phyloP scores from a whole-genome alignment of 176 grass and related monocot species.

The Oropetium thomaeum region DNA sequence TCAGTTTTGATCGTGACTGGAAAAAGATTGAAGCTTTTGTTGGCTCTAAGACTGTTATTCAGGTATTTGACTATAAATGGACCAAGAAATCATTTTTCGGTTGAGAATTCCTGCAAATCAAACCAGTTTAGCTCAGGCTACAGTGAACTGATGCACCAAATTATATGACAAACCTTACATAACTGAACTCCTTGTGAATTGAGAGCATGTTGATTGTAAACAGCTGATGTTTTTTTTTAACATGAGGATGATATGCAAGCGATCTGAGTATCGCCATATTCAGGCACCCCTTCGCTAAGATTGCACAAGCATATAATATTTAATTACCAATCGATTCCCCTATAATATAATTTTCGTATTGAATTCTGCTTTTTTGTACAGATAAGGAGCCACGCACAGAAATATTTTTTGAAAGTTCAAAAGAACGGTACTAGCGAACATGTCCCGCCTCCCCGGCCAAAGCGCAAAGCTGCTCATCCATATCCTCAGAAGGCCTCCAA shows the following conservation, averaged over 20 bases:
- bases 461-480: slow-evolving; percentile 97
- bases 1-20: slow-evolving; percentile 94
- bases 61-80: slow-evolving; percentile 47
- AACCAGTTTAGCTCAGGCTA: background rate
- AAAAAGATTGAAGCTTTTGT: slow-evolving; percentile 99
- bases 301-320: background rate
- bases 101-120: background rate
- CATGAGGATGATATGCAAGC: background rate
- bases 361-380: slow-evolving; percentile 31
- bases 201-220: background rate
- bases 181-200: background rate
- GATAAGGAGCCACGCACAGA: slow-evolving; percentile 98
- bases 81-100: background rate
- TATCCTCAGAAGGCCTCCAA: slow-evolving; percentile 98
- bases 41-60: slow-evolving; percentile 91
- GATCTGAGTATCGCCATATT: background rate
- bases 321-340: slow-evolving; percentile 1
- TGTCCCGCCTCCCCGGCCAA: slow-evolving; percentile 92
- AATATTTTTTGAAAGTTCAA: slow-evolving; percentile 98
- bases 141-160: slow-evolving; percentile 2
- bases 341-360: background rate
- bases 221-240: background rate
- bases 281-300: background rate
- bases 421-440: slow-evolving; percentile 94
- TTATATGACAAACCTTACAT: background rate